These are phyloP conservation scores for Magnolia kwangsiensis DNA, from an alignment of 164 flowering plant species.

Conservation along the genomic window DNA sequence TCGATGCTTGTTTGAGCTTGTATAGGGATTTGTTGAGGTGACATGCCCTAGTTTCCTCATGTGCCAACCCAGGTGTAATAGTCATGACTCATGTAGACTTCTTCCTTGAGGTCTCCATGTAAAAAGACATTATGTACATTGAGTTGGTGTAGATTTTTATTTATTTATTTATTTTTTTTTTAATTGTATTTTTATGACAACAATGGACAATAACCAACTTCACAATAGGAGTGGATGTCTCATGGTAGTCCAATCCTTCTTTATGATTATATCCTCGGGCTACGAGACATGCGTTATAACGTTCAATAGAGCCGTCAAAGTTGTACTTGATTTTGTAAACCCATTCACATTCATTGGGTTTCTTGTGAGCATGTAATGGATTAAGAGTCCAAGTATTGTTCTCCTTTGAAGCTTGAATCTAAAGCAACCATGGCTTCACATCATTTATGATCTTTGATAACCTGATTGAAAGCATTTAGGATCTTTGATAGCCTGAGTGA, in stretches of 20 bases:
- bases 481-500: constrained; percentile 1
- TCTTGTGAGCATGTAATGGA: neutral
- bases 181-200: no score
- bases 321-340: neutral
- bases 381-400: neutral
- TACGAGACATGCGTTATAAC: neutral
- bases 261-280: neutral
- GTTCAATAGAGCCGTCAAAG: neutral
- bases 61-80: no score
- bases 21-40: no score
- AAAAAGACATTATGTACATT: no score
- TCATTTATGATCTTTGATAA: constrained; percentile 2
- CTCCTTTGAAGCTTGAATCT: neutral
- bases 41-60: no score
- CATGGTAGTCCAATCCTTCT: neutral
- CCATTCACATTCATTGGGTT: constrained; percentile 1
- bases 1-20: no score
- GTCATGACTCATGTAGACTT: no score
- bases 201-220: no score
- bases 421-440: constrained; percentile 6
- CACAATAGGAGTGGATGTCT: neutral
- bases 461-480: constrained; percentile 1
- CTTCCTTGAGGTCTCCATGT: no score
- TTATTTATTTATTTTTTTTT: no score
- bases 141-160: no score